phyloP scores from a whole-genome alignment of 2,329 filamentous ascomycete genomes.

The Alternaria viburni region DNA sequence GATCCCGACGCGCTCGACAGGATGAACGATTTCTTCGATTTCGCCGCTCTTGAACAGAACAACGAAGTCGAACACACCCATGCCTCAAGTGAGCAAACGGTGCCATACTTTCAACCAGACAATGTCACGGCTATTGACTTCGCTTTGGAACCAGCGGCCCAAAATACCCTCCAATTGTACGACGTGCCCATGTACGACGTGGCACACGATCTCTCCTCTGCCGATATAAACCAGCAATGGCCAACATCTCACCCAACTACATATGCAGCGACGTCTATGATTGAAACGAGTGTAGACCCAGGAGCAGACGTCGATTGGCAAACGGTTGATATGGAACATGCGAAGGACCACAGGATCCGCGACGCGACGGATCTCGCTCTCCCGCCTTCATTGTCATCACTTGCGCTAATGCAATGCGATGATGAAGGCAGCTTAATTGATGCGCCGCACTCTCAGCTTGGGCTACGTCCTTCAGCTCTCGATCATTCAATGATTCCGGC shows the following conservation, averaged over 20 bases:
- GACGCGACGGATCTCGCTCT: background rate
- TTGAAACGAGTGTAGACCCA: background rate
- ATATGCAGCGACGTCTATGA: background rate
- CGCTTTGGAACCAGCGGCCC: slow-evolving; percentile 14
- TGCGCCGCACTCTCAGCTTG: background rate
- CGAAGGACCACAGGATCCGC: background rate
- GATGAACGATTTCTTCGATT: slow-evolving; percentile 47
- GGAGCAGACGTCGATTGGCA: background rate
- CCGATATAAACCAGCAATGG: slow-evolving; percentile 2
- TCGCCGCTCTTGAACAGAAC: slow-evolving; percentile 37
- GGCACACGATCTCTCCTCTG: background rate
- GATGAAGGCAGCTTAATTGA: background rate
- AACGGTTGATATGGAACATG: background rate
- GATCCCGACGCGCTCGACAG: slow-evolving; percentile 19
- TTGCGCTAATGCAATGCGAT: background rate
- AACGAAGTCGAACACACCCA: slow-evolving; percentile 3
- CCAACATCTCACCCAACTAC: background rate
- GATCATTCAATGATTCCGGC: background rate
- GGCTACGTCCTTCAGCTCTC: background rate
- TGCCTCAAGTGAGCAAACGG: background rate
- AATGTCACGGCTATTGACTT: slow-evolving; percentile 35
- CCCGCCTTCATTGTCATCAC: slow-evolving; percentile 10
- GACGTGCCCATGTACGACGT: slow-evolving; percentile 7
- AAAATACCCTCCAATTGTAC: background rate
- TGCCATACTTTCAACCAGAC: background rate